phyloP scores from a whole-genome alignment of 1,139 yeast species.

The Geotrichum restrictum region DNA sequence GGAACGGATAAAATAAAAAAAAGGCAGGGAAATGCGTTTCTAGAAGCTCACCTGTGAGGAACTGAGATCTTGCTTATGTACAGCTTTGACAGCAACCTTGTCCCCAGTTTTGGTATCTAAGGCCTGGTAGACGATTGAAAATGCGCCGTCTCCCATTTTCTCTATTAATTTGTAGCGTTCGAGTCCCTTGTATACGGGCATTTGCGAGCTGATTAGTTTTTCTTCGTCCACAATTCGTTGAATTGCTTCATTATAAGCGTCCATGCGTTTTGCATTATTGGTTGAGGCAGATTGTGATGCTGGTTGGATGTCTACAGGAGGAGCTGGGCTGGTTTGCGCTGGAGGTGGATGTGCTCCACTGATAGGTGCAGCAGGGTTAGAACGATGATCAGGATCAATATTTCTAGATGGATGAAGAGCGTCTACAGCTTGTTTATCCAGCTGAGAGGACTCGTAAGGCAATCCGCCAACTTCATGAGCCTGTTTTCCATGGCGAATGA shows the following conservation, averaged over 20 bases:
- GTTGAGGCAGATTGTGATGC: constrained; percentile 7
- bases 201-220: constrained; percentile 40
- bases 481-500: constrained; percentile 79
- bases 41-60: constrained; percentile 37
- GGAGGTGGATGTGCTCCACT: too few species aligned
- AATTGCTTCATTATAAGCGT: constrained; percentile 51
- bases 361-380: too few species aligned
- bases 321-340: constrained; percentile 8
- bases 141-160: constrained; percentile 69
- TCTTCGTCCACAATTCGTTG: constrained; percentile 64
- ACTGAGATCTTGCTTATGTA: constrained; percentile 63
- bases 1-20: constrained; percentile 7
- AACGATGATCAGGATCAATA: neutral
- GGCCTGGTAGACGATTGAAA: constrained; percentile 81
- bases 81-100: constrained; percentile 78
- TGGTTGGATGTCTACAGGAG: constrained; percentile 17
- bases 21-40: neutral
- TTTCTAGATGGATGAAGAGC: neutral
- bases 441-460: constrained; percentile 5
- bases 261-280: constrained; percentile 33
- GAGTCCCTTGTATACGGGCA: constrained; percentile 49
- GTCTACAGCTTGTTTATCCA: constrained; percentile 2
- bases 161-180: constrained; percentile 47
- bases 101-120: constrained; percentile 46
- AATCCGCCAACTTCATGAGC: constrained; percentile 41